Conservation (phyloP, 192 early-diverging fungal genomes). For the Entomortierella lignicola region DNA sequence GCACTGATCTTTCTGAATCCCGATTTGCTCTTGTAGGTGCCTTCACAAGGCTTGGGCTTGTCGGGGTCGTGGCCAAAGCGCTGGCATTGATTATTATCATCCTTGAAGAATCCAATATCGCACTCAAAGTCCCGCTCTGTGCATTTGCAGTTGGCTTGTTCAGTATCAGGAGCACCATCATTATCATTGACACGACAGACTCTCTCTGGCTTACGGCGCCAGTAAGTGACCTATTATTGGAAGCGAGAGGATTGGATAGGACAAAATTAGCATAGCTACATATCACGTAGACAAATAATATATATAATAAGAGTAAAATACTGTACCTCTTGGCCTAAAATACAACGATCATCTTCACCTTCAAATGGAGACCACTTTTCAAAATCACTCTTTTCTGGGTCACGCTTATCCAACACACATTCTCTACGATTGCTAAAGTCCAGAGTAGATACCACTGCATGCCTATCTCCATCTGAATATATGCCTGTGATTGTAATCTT, state of each 20-base stretch:
- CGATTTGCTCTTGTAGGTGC: slow-evolving; percentile 75
- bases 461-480: slow-evolving; percentile 33
- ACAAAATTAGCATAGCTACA: too few relatives aligned
- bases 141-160: slow-evolving; percentile 76
- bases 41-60: slow-evolving; percentile 76
- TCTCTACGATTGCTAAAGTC: slow-evolving; percentile 52
- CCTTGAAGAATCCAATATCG: slow-evolving; percentile 83
- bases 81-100: slow-evolving; percentile 73
- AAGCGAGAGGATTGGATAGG: not conserved
- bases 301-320: not conserved
- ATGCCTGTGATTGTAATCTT: slow-evolving; percentile 80
- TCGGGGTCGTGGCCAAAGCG: slow-evolving; percentile 79
- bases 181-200: slow-evolving; percentile 77
- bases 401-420: slow-evolving; percentile 61
- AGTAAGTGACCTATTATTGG: slow-evolving; percentile 67
- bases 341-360: slow-evolving; percentile 72
- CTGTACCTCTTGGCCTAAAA: slow-evolving; percentile 65
- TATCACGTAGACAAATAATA: too few relatives aligned
- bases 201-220: slow-evolving; percentile 77
- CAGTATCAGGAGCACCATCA: slow-evolving; percentile 65
- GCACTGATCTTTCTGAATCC: slow-evolving; percentile 84
- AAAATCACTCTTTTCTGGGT: slow-evolving; percentile 83
- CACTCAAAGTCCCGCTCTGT: slow-evolving; percentile 88
- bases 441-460: slow-evolving; percentile 42
- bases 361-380: slow-evolving; percentile 86